Evolutionary conservation across 805 yeast genomes (phyloP).

Genomic region (Saccharomycopsis sp.): DNA sequence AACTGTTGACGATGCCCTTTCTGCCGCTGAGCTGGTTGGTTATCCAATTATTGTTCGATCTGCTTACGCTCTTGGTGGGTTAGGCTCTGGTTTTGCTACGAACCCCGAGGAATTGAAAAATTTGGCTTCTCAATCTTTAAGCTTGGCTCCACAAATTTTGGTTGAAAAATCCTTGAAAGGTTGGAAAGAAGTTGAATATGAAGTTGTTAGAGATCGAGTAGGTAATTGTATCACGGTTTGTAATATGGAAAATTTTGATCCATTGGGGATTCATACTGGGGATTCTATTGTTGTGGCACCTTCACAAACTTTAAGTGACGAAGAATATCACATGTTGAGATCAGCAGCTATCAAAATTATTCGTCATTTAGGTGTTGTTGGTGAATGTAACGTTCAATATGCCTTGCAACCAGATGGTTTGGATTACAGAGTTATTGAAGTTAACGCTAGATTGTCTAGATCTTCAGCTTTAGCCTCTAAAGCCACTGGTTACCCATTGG

Average conservation of each 20-base stretch:
- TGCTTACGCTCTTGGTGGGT: conserved; percentile 95
- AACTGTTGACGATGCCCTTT: conserved; percentile 83
- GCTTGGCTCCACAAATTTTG: conserved; percentile 88
- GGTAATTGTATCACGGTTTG: conserved; percentile 98
- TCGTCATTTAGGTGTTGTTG: conserved; percentile 97
- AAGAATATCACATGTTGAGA: conserved; percentile 96
- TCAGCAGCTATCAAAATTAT: conserved; percentile 95
- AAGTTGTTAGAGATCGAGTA: conserved; percentile 93
- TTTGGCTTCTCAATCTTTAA: conserved; percentile 81
- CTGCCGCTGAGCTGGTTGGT: conserved; percentile 83
- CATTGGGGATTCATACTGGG: conserved; percentile 97
- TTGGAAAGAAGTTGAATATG: conserved; percentile 98
- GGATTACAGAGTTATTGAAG: conserved; percentile 95
- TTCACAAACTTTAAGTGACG: conserved; percentile 93
- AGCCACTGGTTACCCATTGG: conserved; percentile 98
- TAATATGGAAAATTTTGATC: conserved; percentile 98
- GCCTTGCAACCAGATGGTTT: conserved; percentile 93
- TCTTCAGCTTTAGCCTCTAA: conserved; percentile 97
- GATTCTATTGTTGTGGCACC: conserved; percentile 99
- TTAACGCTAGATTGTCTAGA: conserved; percentile 92
- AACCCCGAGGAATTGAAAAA: conserved; percentile 77
- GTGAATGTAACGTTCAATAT: conserved; percentile 98
- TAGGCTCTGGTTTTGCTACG: conserved; percentile 95
- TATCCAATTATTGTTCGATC: conserved; percentile 97
- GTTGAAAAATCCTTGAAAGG: conserved; percentile 97